Base-by-base conservation (phyloP, 257 asterid species). In the Scutellaria barbata region DNA sequence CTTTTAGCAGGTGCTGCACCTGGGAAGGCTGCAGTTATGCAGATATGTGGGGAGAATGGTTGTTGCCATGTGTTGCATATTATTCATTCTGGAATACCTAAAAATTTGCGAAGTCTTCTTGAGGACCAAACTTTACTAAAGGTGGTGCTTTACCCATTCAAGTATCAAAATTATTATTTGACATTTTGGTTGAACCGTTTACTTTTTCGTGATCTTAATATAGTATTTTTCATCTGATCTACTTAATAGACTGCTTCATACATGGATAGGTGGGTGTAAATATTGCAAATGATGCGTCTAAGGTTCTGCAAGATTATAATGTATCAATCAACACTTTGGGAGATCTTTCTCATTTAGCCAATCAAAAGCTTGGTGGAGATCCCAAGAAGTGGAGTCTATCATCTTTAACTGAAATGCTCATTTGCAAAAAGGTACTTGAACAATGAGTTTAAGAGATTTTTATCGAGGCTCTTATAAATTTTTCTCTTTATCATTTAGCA, bases 11-110 rank as follows among this genome's bases (percentile, higher is more conserved):
- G 98, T 60, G 87, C 79, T 56, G 66, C 94, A 42, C 92, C 92
- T 57, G 91, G 97, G 79, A 87, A 90, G 81, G 92, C 90, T 42
- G 97, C 98, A 52, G 96, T 90, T 61, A 74, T 94, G 90, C 97
- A 94, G 80, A 87, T 94, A 76, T 94, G 96, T 58, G 95, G 88
- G 47, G 96, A 84, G 65, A 82, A 73, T 55, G 75, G 53, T 63
- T 52, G 66, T 63, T 94, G 98, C 74, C 81, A 86, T 79, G 92
- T 94, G 43, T 40, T 94, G 83, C 98, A 94, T 84, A 83, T 94
- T 58, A 48, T 80, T 77, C 94, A 89, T 74, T 82, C 97, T 37
- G 95, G 92, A 79, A 87, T 94, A 63, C 85, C 98, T 53, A 82
- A 82, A 66, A 84, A 70, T 17, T 80, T 94, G 81, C 87, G 53